phyloP scores from a whole-genome alignment of 805 yeast genomes.

The Candida broadrunensis region DNA sequence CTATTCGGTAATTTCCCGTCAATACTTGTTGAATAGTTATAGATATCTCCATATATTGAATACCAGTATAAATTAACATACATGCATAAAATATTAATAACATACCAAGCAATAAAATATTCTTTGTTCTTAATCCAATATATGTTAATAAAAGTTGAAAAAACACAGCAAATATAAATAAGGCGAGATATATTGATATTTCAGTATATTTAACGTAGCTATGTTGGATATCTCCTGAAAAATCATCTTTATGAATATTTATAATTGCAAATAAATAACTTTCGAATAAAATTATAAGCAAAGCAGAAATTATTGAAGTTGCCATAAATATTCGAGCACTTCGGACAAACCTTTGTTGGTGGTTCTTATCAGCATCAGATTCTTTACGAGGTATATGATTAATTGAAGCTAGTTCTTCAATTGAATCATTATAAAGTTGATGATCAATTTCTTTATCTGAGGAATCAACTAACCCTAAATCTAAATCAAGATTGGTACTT shows the following conservation, averaged over 20 bases:
- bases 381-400: no score
- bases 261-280: conserved; percentile 37
- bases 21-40: conserved; percentile 16
- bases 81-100: conserved; percentile 39
- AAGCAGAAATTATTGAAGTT: conserved; percentile 31
- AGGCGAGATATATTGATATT: conserved; percentile 41
- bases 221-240: conserved; percentile 5
- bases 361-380: neutral
- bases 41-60: conserved; percentile 42
- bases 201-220: conserved; percentile 20
- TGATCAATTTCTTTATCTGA: no score
- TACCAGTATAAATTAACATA: conserved; percentile 45
- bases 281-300: conserved; percentile 33
- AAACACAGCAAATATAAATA: conserved; percentile 46
- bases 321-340: conserved; percentile 16
- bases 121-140: conserved; percentile 37
- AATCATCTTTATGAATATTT: conserved; percentile 23
- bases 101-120: conserved; percentile 37
- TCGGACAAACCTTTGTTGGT: neutral
- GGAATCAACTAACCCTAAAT: no score
- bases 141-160: conserved; percentile 38
- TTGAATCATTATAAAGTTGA: no score
- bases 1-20: conserved; percentile 22
- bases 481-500: no score
- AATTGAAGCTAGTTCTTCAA: no score